Conservation (phyloP, 352 stramenopile genomes). For the Phytophthora melonis region DNA sequence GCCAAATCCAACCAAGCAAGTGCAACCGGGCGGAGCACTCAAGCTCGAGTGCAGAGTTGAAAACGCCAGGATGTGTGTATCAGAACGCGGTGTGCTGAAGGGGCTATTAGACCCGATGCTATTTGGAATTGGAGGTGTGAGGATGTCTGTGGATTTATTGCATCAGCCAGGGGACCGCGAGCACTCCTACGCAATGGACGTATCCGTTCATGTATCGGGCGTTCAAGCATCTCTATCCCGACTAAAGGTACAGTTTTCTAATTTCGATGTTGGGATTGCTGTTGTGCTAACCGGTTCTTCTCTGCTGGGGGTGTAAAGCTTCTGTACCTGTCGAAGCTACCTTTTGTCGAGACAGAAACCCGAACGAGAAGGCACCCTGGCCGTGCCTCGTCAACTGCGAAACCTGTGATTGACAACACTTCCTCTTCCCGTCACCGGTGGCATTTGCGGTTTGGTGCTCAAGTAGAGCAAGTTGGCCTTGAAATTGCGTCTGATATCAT, state of each 20-base stretch:
- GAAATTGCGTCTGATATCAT: conserved; percentile 37
- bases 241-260: conserved; percentile 41
- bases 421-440: conserved; percentile 14
- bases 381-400: background rate
- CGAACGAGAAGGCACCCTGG: background rate
- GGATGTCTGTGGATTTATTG: conserved; percentile 26
- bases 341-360: conserved; percentile 17
- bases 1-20: background rate
- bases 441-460: conserved; percentile 43
- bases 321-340: conserved; percentile 53
- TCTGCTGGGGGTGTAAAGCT: conserved; percentile 38
- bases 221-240: conserved; percentile 39
- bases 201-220: conserved; percentile 26
- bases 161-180: conserved; percentile 28
- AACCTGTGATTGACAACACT: background rate
- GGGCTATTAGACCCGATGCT: conserved; percentile 28
- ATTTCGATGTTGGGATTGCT: background rate
- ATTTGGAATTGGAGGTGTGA: conserved; percentile 26
- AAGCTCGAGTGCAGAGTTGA: conserved; percentile 29
- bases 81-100: conserved; percentile 30
- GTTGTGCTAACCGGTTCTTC: conserved; percentile 12
- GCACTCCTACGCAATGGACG: conserved; percentile 31
- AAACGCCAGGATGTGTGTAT: conserved; percentile 23
- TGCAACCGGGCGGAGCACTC: conserved; percentile 25
- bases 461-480: conserved; percentile 34